phyloP scores from a whole-genome alignment of 2,329 filamentous ascomycete genomes.

The Colletotrichum cordylinicola region DNA sequence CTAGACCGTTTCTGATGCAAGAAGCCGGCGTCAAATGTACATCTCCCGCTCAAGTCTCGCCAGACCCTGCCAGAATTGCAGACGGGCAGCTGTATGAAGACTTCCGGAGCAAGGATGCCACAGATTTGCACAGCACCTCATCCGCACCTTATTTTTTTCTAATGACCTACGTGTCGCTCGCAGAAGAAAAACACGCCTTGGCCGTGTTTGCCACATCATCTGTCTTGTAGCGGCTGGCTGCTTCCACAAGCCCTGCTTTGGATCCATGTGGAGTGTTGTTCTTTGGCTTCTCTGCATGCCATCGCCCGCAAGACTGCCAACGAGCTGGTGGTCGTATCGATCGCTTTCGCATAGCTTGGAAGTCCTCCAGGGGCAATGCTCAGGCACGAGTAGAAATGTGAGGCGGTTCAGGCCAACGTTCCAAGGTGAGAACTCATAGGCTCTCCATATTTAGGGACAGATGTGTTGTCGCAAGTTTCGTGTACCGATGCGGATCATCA shows the following conservation, averaged over 20 bases:
- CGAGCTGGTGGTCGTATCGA: neutral
- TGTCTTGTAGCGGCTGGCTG: neutral
- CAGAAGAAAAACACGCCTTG: neutral
- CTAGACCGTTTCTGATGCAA: neutral
- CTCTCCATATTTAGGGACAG: neutral
- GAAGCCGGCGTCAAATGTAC: slow-evolving; percentile 7
- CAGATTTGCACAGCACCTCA: neutral
- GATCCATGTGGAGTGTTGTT: neutral
- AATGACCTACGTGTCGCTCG: slow-evolving; percentile 1
- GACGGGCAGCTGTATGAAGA: neutral
- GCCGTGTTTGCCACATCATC: slow-evolving; percentile 15
- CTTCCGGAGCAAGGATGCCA: slow-evolving; percentile 1
- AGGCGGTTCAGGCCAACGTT: neutral
- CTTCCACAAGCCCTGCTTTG: neutral
- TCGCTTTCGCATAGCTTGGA: neutral
- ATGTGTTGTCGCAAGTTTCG: neutral
- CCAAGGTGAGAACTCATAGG: neutral
- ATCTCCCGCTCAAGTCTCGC: slow-evolving; percentile 10
- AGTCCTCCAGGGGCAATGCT: neutral
- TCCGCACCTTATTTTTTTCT: neutral
- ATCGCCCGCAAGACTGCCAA: slow-evolving; percentile 4
- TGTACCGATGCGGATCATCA: neutral
- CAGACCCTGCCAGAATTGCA: neutral
- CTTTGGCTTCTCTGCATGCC: neutral
- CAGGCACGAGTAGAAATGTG: neutral